phyloP scores from a whole-genome alignment of 1,139 yeast genomes.

The Geotrichum phurueaensis region DNA sequence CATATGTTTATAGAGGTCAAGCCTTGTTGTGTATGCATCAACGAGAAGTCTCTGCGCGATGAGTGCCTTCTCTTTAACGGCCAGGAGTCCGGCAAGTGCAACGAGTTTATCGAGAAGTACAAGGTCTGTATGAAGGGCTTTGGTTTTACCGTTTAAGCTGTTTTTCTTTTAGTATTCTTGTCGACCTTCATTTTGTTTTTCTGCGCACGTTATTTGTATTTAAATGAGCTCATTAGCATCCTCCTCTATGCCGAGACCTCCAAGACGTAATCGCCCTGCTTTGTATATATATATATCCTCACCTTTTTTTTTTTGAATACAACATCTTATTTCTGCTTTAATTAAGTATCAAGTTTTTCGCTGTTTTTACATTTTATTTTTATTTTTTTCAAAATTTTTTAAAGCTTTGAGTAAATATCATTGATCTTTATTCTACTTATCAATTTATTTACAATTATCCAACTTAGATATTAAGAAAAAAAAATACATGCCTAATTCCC shows the following conservation, averaged over 20 bases:
- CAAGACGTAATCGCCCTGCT: not conserved
- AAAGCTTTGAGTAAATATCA: not conserved
- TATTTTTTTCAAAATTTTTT: not conserved
- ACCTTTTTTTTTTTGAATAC: not conserved
- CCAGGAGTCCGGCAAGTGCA: slow-evolving; percentile 78
- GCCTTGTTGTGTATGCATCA: slow-evolving; percentile 94
- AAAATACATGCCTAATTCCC: not conserved
- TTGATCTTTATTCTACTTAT: not conserved
- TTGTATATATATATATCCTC: not conserved
- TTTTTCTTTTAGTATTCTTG: not conserved
- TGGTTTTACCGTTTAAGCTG: slow-evolving; percentile 55
- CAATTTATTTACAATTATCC: not conserved
- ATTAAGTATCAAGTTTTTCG: not conserved
- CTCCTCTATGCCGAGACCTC: not conserved
- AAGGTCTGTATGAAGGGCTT: slow-evolving; percentile 86
- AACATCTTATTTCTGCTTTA: not conserved
- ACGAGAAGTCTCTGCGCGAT: slow-evolving; percentile 77
- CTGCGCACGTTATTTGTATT: not conserved
- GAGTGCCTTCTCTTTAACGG: slow-evolving; percentile 81
- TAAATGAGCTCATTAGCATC: not conserved
- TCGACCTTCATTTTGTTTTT: not conserved
- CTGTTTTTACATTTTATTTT: not conserved
- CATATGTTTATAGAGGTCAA: slow-evolving; percentile 49
- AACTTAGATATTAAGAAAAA: not conserved
- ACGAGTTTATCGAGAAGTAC: slow-evolving; percentile 61